Conservation (phyloP, 305 asterid genomes). For the Plantago coronopus region DNA sequence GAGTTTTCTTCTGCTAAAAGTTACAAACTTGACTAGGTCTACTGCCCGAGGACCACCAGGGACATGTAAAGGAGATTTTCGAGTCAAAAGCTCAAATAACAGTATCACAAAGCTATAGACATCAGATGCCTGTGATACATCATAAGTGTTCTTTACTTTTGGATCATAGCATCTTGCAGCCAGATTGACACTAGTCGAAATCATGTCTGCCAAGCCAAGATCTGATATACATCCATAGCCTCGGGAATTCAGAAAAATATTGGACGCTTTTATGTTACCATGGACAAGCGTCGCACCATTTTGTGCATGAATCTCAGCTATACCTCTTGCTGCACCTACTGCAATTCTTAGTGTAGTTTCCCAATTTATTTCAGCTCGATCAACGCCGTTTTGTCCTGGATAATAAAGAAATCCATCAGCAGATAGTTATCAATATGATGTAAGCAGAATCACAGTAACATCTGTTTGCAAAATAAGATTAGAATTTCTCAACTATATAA, state of each 20-base stretch:
- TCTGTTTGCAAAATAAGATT: no score
- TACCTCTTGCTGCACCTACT: slow-evolving; percentile 55
- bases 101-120: slow-evolving; percentile 55
- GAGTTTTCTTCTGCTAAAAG: background rate
- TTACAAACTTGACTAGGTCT: slow-evolving; percentile 28
- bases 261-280: slow-evolving; percentile 54
- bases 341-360: slow-evolving; percentile 51
- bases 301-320: slow-evolving; percentile 49
- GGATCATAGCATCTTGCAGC: slow-evolving; percentile 49
- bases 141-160: slow-evolving; percentile 40
- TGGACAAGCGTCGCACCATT: slow-evolving; percentile 45
- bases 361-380: slow-evolving; percentile 43
- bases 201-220: slow-evolving; percentile 42
- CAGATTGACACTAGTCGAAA: slow-evolving; percentile 24
- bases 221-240: slow-evolving; percentile 38
- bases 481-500: no score
- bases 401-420: no score
- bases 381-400: no score
- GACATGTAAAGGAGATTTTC: slow-evolving; percentile 46
- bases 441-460: no score
- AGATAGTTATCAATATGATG: no score
- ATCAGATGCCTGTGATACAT: slow-evolving; percentile 41
- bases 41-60: slow-evolving; percentile 40
- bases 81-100: slow-evolving; percentile 51
- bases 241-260: slow-evolving; percentile 51